Conservation (phyloP, 768 basidiomycete species). For the Wakefieldia striispora region DNA sequence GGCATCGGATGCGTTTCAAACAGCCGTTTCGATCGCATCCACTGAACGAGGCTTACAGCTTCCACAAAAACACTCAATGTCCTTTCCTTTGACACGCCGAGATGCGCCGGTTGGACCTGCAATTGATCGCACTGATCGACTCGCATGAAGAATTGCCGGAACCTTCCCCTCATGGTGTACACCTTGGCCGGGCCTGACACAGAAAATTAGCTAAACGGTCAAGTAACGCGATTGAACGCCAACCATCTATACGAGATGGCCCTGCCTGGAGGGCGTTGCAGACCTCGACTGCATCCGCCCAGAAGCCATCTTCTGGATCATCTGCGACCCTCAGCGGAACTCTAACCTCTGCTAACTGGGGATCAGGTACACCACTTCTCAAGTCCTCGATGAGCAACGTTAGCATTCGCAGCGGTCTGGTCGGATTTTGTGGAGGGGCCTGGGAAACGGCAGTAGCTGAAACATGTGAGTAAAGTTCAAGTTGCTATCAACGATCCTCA, state of each 20-base stretch:
- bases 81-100: constrained; percentile 51
- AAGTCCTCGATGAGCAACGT: constrained; percentile 67
- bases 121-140: constrained; percentile 50
- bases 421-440: constrained; percentile 10
- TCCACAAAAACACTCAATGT: constrained; percentile 62
- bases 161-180: constrained; percentile 64
- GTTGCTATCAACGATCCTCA: constrained; percentile 15
- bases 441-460: constrained; percentile 12
- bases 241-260: constrained; percentile 71
- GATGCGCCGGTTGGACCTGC: constrained; percentile 53
- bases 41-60: constrained; percentile 38
- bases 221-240: neutral
- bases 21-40: neutral
- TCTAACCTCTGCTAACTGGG: constrained; percentile 63
- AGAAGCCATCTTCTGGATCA: constrained; percentile 54
- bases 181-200: constrained; percentile 62
- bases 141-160: constrained; percentile 66
- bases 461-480: constrained; percentile 6
- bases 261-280: constrained; percentile 55
- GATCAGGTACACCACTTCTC: constrained; percentile 51
- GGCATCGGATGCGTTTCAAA: constrained; percentile 8
- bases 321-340: constrained; percentile 53
- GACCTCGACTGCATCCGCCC: constrained; percentile 69
- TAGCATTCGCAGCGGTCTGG: constrained; percentile 45
- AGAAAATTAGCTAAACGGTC: neutral